These are phyloP conservation scores for Cicer chorassanicum DNA, from an alignment of 306 rosid species.

Conservation along the genomic window DNA sequence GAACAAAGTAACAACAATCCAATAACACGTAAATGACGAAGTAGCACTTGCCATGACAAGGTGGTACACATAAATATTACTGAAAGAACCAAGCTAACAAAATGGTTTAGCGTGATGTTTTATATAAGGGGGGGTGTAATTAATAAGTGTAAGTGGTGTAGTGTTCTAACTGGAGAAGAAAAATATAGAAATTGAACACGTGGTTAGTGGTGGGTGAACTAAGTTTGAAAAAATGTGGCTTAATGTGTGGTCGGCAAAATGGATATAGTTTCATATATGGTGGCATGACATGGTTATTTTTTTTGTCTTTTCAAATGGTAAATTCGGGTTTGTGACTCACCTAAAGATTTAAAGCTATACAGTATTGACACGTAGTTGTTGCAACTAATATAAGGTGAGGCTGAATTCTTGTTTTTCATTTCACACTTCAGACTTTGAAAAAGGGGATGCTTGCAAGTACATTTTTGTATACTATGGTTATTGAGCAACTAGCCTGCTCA, in stretches of 20 bases:
- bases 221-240: constrained; percentile 57
- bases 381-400: constrained; percentile 25
- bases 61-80: constrained; percentile 3
- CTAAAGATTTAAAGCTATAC: constrained; percentile 27
- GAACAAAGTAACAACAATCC: constrained; percentile 41
- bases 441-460: background rate
- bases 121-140: constrained; percentile 5
- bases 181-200: constrained; percentile 44
- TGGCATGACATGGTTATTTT: constrained; percentile 45
- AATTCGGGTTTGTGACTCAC: constrained; percentile 33
- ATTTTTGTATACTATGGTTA: background rate
- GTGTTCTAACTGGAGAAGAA: constrained; percentile 44
- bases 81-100: constrained; percentile 28
- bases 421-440: constrained; percentile 50
- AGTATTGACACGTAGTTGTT: constrained; percentile 50
- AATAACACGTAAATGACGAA: constrained; percentile 12
- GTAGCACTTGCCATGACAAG: constrained; percentile 45
- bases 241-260: constrained; percentile 64
- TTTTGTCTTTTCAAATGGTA: constrained; percentile 35
- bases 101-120: constrained; percentile 22
- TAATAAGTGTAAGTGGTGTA: background rate
- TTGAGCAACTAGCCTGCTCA: background rate
- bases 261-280: constrained; percentile 32
- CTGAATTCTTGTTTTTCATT: constrained; percentile 32
- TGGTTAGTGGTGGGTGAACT: constrained; percentile 75